Percentiles rank a stretch among this genome's conserved stretches.
These are phyloP conservation scores for Asclepias syriaca DNA, from an alignment of 257 asterid species.

Conservation along the genomic window DNA sequence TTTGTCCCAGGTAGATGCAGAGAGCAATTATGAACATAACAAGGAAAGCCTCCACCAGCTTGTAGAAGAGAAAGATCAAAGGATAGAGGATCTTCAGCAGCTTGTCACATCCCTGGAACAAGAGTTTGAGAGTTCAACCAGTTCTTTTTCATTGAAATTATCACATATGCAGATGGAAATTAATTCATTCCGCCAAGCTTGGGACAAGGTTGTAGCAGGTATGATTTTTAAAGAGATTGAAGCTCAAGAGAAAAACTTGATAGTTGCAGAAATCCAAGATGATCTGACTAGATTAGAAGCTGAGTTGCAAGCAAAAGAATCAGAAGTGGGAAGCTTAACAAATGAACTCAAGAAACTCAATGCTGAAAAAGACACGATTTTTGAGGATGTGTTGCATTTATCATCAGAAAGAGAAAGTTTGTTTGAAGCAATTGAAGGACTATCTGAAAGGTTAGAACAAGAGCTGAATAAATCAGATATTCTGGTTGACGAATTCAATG, in stretches of 20 bases:
- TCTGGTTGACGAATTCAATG: constrained; percentile 20
- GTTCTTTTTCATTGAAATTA: constrained; percentile 50
- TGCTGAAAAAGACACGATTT: constrained; percentile 19
- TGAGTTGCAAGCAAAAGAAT: constrained; percentile 25
- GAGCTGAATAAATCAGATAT: constrained; percentile 14
- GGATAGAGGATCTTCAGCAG: constrained; percentile 59
- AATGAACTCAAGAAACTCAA: constrained; percentile 25
- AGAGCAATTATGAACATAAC: constrained; percentile 23
- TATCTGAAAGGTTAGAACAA: constrained; percentile 35
- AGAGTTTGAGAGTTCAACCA: constrained; percentile 60
- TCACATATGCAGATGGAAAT: constrained; percentile 59
- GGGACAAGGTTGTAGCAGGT: constrained; percentile 53
- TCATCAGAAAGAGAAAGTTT: constrained; percentile 37
- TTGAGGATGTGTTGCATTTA: constrained; percentile 21
- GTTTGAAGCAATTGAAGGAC: constrained; percentile 26
- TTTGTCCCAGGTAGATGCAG: constrained; percentile 31
- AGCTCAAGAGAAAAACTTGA: constrained; percentile 18
- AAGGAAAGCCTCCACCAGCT: constrained; percentile 49
- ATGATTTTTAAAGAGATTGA: constrained; percentile 31
- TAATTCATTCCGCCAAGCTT: constrained; percentile 35
- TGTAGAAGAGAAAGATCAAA: constrained; percentile 62
- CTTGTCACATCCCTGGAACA: constrained; percentile 65
- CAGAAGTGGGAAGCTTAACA: constrained; percentile 25
- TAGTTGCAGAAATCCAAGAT: constrained; percentile 36
- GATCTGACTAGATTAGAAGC: constrained; percentile 25